Percentiles rank a stretch among this genome's conserved stretches.
phyloP scores from a whole-genome alignment of 306 rosid genomes.

The Casuarina equisetifolia region DNA sequence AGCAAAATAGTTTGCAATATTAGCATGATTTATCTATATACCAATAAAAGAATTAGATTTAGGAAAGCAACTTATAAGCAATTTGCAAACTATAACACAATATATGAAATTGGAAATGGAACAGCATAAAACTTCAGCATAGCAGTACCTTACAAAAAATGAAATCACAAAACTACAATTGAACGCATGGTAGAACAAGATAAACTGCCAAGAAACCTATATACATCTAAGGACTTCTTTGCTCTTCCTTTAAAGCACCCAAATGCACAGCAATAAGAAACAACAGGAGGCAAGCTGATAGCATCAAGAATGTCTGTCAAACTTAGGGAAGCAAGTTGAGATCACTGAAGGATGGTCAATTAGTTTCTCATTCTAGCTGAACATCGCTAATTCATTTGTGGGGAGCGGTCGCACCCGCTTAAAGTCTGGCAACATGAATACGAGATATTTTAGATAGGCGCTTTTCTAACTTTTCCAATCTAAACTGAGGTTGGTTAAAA shows the following conservation, averaged over 20 bases:
- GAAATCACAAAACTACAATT: conserved; percentile 10
- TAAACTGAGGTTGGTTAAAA: too few species aligned
- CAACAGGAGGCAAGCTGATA: neutral
- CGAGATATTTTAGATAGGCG: too few species aligned
- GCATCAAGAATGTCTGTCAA: neutral
- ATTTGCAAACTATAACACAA: neutral
- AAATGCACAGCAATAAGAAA: neutral
- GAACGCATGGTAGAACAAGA: neutral
- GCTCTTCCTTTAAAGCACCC: neutral
- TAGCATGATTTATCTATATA: conserved; percentile 1
- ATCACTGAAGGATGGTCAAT: neutral
- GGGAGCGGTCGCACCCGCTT: too few species aligned
- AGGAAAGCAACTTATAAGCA: neutral
- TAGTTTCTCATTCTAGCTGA: neutral
- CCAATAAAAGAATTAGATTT: neutral
- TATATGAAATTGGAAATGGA: neutral
- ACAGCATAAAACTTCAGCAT: neutral
- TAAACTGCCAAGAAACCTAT: neutral
- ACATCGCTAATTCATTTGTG: too few species aligned
- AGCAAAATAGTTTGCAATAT: conserved; percentile 19
- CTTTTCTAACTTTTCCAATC: too few species aligned
- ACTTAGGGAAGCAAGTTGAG: neutral
- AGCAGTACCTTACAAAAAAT: conserved; percentile 18
- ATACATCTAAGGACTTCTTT: neutral
- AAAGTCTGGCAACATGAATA: too few species aligned